A percentile compares a stretch with the other conserved stretches of the same genome.
phyloP scores from a whole-genome alignment of 495 filamentous ascomycete species.

The Daldinia grandis region DNA sequence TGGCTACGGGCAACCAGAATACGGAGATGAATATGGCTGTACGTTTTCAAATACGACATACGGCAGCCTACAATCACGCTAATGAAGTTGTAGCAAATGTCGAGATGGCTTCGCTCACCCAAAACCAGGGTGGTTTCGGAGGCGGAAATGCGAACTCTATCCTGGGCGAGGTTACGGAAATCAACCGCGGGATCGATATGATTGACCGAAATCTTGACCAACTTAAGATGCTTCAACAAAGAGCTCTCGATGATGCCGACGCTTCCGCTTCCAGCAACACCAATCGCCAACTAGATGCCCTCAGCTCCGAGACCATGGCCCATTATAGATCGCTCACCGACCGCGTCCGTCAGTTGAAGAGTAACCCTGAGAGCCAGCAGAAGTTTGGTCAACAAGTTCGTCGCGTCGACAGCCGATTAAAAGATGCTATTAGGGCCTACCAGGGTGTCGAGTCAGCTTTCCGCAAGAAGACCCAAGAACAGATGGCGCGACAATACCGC shows the following conservation, averaged over 20 bases:
- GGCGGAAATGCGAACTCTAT: slow-evolving; percentile 72
- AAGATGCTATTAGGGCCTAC: slow-evolving; percentile 80
- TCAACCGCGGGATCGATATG: slow-evolving; percentile 78
- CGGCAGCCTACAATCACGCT: slow-evolving; percentile 16
- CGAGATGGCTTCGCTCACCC: slow-evolving; percentile 69
- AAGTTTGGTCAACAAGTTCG: slow-evolving; percentile 81
- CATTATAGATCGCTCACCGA: slow-evolving; percentile 77
- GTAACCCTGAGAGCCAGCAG: slow-evolving; percentile 74
- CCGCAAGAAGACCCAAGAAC: slow-evolving; percentile 77
- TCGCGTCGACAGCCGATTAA: slow-evolving; percentile 77
- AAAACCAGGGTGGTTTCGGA: slow-evolving; percentile 54
- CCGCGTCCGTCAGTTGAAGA: slow-evolving; percentile 80
- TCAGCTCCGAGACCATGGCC: slow-evolving; percentile 77
- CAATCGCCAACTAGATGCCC: slow-evolving; percentile 65
- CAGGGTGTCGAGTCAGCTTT: slow-evolving; percentile 79
- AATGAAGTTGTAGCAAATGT: slow-evolving; percentile 50
- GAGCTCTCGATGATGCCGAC: slow-evolving; percentile 67
- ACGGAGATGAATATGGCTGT: slow-evolving; percentile 59
- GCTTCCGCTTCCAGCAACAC: slow-evolving; percentile 58
- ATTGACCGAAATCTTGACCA: slow-evolving; percentile 71
- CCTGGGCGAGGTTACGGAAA: slow-evolving; percentile 81
- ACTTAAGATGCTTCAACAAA: slow-evolving; percentile 66
- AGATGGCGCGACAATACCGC: slow-evolving; percentile 86
- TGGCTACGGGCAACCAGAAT: slow-evolving; percentile 50
- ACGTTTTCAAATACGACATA: slow-evolving; percentile 45